A percentile compares a stretch with the other conserved stretches of the same genome.
These are phyloP conservation scores for Babesia bigemina DNA, from an alignment of 169 alveolate species.

Conservation along the genomic window DNA sequence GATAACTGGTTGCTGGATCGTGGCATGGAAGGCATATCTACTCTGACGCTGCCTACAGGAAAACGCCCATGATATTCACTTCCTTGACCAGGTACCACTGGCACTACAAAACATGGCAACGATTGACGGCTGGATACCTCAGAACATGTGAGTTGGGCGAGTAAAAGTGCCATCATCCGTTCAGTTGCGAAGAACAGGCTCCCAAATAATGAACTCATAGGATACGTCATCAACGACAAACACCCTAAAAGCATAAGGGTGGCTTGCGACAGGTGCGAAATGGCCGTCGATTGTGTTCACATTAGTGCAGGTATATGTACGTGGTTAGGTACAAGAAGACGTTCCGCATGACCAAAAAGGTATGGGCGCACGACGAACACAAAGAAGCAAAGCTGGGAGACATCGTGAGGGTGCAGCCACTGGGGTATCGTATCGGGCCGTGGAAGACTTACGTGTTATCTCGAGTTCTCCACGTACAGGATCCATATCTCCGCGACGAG, in stretches of 20 bases:
- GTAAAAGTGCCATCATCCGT: not conserved
- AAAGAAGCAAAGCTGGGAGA: conserved; percentile 86
- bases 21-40: too few relatives aligned
- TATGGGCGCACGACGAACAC: conserved; percentile 89
- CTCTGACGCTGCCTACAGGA: not conserved
- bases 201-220: conserved; percentile 86
- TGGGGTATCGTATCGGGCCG: conserved; percentile 85
- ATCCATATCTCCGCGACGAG: conserved; percentile 20
- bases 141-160: conserved; percentile 79
- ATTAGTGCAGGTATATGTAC: conserved; percentile 80
- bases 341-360: conserved; percentile 85
- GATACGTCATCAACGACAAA: conserved; percentile 90
- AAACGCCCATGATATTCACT: conserved; percentile 55
- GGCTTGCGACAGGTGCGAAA: conserved; percentile 83
- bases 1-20: too few relatives aligned
- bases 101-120: conserved; percentile 90
- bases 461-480: conserved; percentile 71
- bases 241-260: conserved; percentile 90
- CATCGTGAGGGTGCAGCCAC: conserved; percentile 89
- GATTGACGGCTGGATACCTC: conserved; percentile 86
- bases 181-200: conserved; percentile 82
- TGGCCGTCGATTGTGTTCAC: not conserved
- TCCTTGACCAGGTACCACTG: conserved; percentile 71
- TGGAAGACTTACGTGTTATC: conserved; percentile 81
- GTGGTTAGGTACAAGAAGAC: conserved; percentile 88